phyloP scores from a whole-genome alignment of 1,284 basidiomycete genomes.

The Tilletia horrida region DNA sequence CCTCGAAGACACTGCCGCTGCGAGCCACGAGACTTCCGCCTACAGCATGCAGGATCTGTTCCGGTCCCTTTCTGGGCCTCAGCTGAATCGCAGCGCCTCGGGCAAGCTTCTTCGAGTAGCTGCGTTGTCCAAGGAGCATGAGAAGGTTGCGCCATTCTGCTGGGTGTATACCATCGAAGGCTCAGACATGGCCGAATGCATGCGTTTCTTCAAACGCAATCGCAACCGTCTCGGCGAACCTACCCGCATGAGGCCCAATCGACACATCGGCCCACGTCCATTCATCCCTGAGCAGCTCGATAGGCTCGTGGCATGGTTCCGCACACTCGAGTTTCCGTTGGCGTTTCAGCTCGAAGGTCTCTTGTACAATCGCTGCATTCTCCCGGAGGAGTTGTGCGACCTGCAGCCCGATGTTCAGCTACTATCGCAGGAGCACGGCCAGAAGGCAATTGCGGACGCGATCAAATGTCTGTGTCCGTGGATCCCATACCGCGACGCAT shows the following conservation, averaged over 20 bases:
- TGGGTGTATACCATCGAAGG: slow-evolving; percentile 12
- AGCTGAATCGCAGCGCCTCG: not conserved
- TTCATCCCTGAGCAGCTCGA: not conserved
- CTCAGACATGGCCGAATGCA: not conserved
- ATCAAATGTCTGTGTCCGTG: slow-evolving; percentile 3
- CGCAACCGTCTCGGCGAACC: not conserved
- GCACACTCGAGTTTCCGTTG: slow-evolving; percentile 8
- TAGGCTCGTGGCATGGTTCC: not conserved
- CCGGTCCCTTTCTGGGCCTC: too few species aligned
- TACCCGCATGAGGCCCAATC: slow-evolving; percentile 7
- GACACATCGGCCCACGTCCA: not conserved
- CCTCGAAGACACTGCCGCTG: not conserved
- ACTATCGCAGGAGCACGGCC: slow-evolving; percentile 6
- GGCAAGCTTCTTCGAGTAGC: not conserved
- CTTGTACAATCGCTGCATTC: slow-evolving; percentile 10
- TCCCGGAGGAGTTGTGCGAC: slow-evolving; percentile 11
- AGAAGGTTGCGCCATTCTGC: slow-evolving; percentile 18
- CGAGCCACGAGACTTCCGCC: not conserved
- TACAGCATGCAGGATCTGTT: too few species aligned
- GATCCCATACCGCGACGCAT: slow-evolving; percentile 13
- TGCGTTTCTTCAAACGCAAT: slow-evolving; percentile 8
- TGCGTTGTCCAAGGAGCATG: slow-evolving; percentile 3
- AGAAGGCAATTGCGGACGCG: not conserved
- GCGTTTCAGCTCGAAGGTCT: slow-evolving; percentile 1
- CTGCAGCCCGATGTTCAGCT: not conserved